These are phyloP conservation scores for Glaciozyma antarctica DNA, from an alignment of 768 basidiomycete genomes.

Conservation along the genomic window DNA sequence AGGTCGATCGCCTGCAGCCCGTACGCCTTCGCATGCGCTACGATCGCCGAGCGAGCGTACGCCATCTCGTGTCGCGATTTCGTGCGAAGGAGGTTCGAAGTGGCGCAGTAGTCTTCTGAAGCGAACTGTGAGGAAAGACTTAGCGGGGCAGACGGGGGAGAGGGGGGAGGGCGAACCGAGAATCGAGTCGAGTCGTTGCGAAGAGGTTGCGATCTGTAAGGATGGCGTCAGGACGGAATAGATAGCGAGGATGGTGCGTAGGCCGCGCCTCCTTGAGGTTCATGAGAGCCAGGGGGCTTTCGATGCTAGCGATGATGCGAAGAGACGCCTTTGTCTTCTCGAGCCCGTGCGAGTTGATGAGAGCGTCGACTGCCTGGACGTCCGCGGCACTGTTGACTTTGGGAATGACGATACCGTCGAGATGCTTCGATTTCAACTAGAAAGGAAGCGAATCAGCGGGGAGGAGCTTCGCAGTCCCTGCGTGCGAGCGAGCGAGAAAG, in stretches of 20 bases:
- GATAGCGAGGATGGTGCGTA: too few relatives aligned
- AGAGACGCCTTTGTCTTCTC: constrained; percentile 39
- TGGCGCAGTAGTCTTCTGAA: constrained; percentile 90
- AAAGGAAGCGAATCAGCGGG: background rate
- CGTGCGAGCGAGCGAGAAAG: too few relatives aligned
- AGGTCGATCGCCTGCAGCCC: constrained; percentile 80
- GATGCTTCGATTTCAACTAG: constrained; percentile 46
- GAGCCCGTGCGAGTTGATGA: constrained; percentile 39
- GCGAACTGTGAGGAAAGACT: constrained; percentile 57
- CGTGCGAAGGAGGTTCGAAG: constrained; percentile 71
- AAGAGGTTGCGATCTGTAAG: constrained; percentile 58
- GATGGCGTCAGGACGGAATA: background rate
- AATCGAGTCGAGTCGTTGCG: constrained; percentile 38
- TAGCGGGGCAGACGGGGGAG: constrained; percentile 50
- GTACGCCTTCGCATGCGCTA: constrained; percentile 71
- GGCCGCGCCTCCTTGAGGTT: constrained; percentile 46
- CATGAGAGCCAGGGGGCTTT: constrained; percentile 65
- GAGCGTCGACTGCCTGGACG: constrained; percentile 52
- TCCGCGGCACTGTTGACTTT: constrained; percentile 66
- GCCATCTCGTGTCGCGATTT: constrained; percentile 64
- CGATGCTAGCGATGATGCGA: constrained; percentile 67
- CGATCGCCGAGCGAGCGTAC: constrained; percentile 72
- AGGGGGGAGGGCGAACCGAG: too few relatives aligned
- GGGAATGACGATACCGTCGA: constrained; percentile 67
- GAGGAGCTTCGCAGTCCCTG: too few relatives aligned